phyloP scores from a whole-genome alignment of 352 stramenopile species.

The Phytopythium aichiense region DNA sequence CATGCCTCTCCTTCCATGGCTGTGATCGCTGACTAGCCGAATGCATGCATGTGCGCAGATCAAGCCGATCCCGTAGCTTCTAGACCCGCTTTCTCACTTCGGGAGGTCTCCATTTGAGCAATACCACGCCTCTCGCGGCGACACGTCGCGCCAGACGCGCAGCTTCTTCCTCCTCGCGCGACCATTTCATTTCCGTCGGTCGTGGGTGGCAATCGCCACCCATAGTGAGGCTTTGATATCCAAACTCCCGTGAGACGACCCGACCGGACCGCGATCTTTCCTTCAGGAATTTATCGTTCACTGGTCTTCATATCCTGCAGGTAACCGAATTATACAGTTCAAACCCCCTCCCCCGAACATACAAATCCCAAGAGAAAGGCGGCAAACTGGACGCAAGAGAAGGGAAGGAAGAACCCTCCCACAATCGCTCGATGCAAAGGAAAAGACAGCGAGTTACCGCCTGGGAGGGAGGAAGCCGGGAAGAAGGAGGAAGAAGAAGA shows the following conservation, averaged over 20 bases:
- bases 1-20: background rate
- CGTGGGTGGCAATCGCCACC: too few relatives aligned
- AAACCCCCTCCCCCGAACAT: background rate
- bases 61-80: slow-evolving; percentile 90
- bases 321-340: background rate
- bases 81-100: background rate
- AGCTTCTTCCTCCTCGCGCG: slow-evolving; percentile 3
- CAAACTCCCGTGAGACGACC: too few relatives aligned
- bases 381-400: slow-evolving; percentile 7
- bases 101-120: background rate
- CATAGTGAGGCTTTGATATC: background rate
- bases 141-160: background rate
- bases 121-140: background rate
- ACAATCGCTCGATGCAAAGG: slow-evolving; percentile 2
- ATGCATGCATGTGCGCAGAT: slow-evolving; percentile 47
- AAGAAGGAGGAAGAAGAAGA: background rate
- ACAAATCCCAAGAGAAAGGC: background rate
- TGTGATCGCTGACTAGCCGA: background rate
- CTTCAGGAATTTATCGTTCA: background rate
- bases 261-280: background rate
- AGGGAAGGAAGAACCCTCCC: slow-evolving; percentile 2
- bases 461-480: background rate
- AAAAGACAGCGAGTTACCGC: slow-evolving; percentile 5
- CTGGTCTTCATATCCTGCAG: background rate
- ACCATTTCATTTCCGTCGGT: background rate